A percentile compares a stretch with the other conserved stretches of the same genome.
Evolutionary conservation across 2,329 filamentous ascomycete genomes (phyloP).

Genomic region (Graphiopsis chlorocephala): DNA sequence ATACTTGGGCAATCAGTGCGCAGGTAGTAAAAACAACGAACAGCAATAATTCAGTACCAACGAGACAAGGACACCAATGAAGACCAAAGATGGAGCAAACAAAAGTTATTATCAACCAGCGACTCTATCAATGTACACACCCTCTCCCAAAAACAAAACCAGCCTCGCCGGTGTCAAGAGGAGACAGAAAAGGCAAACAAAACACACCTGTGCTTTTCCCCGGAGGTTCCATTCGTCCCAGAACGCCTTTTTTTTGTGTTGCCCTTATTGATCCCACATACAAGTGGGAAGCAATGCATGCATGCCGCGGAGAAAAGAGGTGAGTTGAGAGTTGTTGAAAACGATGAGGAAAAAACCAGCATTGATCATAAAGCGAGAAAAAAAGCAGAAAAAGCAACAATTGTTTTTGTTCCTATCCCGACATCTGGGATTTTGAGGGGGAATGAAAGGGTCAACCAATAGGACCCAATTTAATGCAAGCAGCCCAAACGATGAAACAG

Average conservation of each 20-base stretch:
- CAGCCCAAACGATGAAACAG: not conserved
- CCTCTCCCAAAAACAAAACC: not conserved
- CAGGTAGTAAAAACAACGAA: not conserved
- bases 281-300: not conserved
- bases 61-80: not conserved
- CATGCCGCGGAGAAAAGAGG: not conserved
- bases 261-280: not conserved
- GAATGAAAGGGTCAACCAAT: not conserved
- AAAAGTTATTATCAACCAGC: not conserved
- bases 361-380: not conserved
- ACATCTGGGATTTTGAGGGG: not conserved
- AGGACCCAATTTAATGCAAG: not conserved
- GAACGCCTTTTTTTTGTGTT: not conserved
- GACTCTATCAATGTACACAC: not conserved
- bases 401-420: not conserved
- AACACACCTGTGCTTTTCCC: not conserved
- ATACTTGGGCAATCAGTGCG: not conserved
- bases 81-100: not conserved
- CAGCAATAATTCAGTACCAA: not conserved
- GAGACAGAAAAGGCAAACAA: not conserved
- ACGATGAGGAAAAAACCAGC: not conserved
- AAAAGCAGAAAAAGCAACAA: not conserved
- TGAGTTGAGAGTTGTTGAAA: not conserved
- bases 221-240: not conserved
- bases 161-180: not conserved